Conservation (phyloP, 768 basidiomycete species). For the Dictyophora rubrovolvata region DNA sequence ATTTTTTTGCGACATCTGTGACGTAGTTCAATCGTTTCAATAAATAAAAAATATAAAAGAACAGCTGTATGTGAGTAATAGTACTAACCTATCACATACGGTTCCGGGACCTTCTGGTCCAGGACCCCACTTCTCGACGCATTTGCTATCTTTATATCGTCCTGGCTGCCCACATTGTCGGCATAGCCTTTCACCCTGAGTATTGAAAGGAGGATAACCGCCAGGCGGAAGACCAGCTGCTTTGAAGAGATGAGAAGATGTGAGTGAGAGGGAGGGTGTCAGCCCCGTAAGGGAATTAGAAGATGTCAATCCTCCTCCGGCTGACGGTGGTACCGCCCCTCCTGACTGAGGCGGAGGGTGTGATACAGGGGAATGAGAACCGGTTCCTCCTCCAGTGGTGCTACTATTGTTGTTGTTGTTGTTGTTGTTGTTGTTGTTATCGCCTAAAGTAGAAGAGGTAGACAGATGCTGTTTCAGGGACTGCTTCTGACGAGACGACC, state of each 20-base stretch:
- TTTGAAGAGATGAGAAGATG: neutral
- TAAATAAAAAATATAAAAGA: neutral
- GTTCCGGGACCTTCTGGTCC: slow-evolving; percentile 77
- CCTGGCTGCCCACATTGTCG: slow-evolving; percentile 65
- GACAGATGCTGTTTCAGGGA: neutral
- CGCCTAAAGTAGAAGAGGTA: neutral
- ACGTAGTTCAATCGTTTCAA: neutral
- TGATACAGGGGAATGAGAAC: neutral
- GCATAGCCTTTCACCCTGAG: slow-evolving; percentile 66
- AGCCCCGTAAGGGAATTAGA: neutral
- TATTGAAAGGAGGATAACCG: slow-evolving; percentile 29
- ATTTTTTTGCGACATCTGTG: slow-evolving; percentile 72
- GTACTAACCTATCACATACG: slow-evolving; percentile 61
- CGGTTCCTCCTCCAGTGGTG: neutral
- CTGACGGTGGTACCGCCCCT: neutral
- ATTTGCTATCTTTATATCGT: slow-evolving; percentile 75
- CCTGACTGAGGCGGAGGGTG: neutral
- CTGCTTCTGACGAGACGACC: neutral
- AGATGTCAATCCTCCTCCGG: neutral
- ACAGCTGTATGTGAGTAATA: neutral
- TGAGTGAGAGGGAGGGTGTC: neutral
- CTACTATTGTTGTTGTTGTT: neutral
- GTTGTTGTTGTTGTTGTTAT: neutral
- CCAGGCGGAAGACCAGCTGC: neutral
- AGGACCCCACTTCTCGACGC: slow-evolving; percentile 83